Conservation (phyloP, 1,139 yeast genomes). For the Hyphopichia buzzinii region DNA sequence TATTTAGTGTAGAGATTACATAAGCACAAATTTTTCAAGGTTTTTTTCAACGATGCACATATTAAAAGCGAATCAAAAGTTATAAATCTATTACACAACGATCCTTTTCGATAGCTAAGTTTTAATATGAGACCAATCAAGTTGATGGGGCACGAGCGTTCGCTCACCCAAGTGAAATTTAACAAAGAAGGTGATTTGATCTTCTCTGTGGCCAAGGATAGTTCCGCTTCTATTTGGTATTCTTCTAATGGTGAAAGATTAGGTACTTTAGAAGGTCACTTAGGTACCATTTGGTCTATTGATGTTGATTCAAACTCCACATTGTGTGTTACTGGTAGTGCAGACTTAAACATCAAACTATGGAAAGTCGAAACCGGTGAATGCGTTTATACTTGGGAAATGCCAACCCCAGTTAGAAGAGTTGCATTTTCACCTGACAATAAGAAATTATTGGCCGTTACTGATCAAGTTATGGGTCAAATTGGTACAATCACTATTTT, state of each 20-base stretch:
- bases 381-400: conserved; percentile 69
- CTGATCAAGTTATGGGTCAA: conserved; percentile 93
- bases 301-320: conserved; percentile 74
- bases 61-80: no score
- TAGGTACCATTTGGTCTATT: conserved; percentile 94
- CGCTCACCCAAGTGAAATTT: conserved; percentile 87
- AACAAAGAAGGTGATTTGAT: conserved; percentile 94
- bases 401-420: conserved; percentile 84
- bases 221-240: conserved; percentile 87
- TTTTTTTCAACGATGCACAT: not conserved
- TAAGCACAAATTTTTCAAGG: not conserved
- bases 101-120: no score
- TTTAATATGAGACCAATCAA: conserved; percentile 52
- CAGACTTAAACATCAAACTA: conserved; percentile 80
- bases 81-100: no score
- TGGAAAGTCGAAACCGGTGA: conserved; percentile 85
- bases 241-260: conserved; percentile 94
- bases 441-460: conserved; percentile 66
- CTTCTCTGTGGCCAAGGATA: conserved; percentile 91
- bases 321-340: conserved; percentile 83
- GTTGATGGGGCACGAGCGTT: conserved; percentile 82
- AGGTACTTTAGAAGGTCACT: conserved; percentile 84
- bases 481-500: conserved; percentile 74
- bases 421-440: conserved; percentile 84
- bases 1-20: not conserved